phyloP scores from a whole-genome alignment of 345 rosid genomes.

The Citrus trifoliata region DNA sequence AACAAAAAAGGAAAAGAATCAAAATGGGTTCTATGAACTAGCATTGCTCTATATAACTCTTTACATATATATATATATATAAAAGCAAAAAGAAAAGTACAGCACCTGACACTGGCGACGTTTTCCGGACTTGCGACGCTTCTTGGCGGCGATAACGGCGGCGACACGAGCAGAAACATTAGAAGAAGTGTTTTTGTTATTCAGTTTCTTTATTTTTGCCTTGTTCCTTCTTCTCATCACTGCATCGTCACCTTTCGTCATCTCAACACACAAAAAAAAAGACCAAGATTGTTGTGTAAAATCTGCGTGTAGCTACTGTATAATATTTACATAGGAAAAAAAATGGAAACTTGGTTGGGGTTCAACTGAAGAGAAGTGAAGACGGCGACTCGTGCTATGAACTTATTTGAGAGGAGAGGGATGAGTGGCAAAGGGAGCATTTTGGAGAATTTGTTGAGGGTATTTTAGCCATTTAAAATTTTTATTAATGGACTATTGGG shows the following conservation, averaged over 20 bases:
- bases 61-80: no score
- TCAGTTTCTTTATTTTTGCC: conserved; percentile 51
- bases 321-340: background rate
- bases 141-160: conserved; percentile 80
- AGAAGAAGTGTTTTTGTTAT: conserved; percentile 38
- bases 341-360: background rate
- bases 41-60: no score
- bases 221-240: conserved; percentile 63
- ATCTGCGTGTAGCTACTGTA: background rate
- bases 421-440: background rate
- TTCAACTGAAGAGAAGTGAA: background rate
- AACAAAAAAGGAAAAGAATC: background rate
- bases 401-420: background rate
- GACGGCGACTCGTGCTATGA: background rate
- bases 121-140: conserved; percentile 75
- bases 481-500: background rate
- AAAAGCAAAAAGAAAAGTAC: background rate
- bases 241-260: conserved; percentile 82
- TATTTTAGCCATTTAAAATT: background rate
- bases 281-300: background rate
- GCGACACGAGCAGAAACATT: conserved; percentile 72
- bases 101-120: conserved; percentile 77
- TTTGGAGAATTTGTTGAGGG: background rate
- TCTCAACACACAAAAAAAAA: conserved; percentile 1
- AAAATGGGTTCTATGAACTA: background rate